Conservation (phyloP, 208 protist species). For the Trypanosoma melophagium region DNA sequence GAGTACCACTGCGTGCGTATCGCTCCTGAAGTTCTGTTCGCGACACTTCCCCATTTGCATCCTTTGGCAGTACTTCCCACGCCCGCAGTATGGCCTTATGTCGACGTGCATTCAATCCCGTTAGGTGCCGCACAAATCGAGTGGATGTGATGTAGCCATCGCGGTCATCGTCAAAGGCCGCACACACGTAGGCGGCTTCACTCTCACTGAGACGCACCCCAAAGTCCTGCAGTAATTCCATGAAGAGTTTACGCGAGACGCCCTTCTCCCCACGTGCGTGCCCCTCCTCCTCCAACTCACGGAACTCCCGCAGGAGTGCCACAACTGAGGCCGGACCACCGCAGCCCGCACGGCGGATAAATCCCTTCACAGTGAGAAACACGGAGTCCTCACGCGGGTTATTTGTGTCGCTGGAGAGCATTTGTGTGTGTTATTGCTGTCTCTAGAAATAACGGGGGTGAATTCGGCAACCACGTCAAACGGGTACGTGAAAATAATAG, state of each 20-base stretch:
- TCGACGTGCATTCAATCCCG: conserved; percentile 68
- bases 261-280: conserved; percentile 38
- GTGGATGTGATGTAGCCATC: conserved; percentile 49
- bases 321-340: conserved; percentile 43
- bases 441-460: too few relatives aligned
- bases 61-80: conserved; percentile 54
- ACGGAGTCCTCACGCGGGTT: conserved; percentile 72
- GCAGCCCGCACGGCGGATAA: conserved; percentile 26
- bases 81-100: conserved; percentile 61
- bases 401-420: conserved; percentile 66
- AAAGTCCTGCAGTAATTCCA: conserved; percentile 43
- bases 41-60: conserved; percentile 36
- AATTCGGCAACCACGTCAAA: too few relatives aligned
- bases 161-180: conserved; percentile 59
- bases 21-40: conserved; percentile 37
- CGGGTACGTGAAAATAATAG: too few relatives aligned
- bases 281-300: conserved; percentile 38
- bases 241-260: conserved; percentile 55
- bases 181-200: conserved; percentile 69
- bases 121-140: conserved; percentile 79
- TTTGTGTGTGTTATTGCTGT: conserved; percentile 29
- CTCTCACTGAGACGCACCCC: conserved; percentile 43
- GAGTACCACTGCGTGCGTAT: conserved; percentile 15
- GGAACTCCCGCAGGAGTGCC: conserved; percentile 58
- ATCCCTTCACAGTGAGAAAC: conserved; percentile 69